Evolutionary conservation across 23 red algal genomes (phyloP), one percentile per base, ranked within the genome.

Genomic region (Cyanidiococcus yangmingshanensis): DNA sequence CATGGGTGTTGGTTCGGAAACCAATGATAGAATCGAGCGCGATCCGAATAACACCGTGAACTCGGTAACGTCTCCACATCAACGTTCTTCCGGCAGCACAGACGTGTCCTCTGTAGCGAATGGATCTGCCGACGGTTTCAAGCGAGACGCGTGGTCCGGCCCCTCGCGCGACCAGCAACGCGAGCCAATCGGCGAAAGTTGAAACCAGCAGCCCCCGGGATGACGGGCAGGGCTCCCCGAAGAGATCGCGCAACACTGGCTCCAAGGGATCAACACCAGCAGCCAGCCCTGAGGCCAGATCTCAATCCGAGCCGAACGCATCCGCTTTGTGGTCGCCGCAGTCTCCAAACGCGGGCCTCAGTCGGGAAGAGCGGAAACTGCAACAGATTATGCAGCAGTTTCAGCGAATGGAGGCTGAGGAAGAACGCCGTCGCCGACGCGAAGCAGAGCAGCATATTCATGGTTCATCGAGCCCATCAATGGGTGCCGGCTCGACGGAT

Each of bases 351-450:
- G 77, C 67, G 24, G 81, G 75, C 7, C 75, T 96, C 58, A 87
- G 80, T 45, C 83, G 92, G 16, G 92, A 96, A 67, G 92, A 96
- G 39, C 80, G 92, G 50, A 96, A 96, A 77, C 59, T 96, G 75
- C 81, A 84, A 39, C 84, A 87, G 29, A 80, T 86, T 7, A 82
- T 90, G 78, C 80, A 80, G 15, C 71, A 90, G 21, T 90, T 96
- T 63, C 75, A 86, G 35, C 80, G 83, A 37, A 87, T 96, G 84
- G 92, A 96, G 77, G 87, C 89, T 74, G 50, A 84, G 34, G 85
- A 89, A 59, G 63, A 71, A 35, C 63, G 63, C 7, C 63, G 45
- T 7, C 45, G 45, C 45, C 45, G 45, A 15, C 45, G 45, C 45
- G 45, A 54, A 21, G 45, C 45, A 7, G 45, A 54, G 45, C 45